Base-by-base conservation (phyloP, 805 yeast species). In the Kodamaea nitidulidarum region DNA sequence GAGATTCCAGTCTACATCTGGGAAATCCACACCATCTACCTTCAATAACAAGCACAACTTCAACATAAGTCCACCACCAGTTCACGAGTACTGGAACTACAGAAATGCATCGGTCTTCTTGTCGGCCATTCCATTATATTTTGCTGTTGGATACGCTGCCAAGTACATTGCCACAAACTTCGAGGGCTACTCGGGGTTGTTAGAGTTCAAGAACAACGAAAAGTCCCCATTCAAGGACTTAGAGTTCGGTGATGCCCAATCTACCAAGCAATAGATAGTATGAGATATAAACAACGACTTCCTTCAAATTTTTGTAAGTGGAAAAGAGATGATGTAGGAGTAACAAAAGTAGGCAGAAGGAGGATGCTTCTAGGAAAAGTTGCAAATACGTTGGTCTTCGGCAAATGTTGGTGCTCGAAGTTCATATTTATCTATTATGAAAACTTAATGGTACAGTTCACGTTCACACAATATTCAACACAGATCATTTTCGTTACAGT, bases 61-160 rank as follows among this genome's bases (percentile, higher is more conserved):
- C 55, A 60, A 68, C 54, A 60, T 57, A 43, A 55, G 55, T 41
- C 73, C 73, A 25, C 74, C 74, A 29, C 73, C 66, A 36, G 67
- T 65, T 36, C 74, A 68, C 47, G 63, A 60, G 45, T 68, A 68
- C 56, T 68, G 74, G 74, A 64, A 60, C 48, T 50, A 52, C 46
- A 58, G 65, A 42, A 67, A 67, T 51, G 54, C 62, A 33, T 50
- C 58, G 18, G 58, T 65, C 24, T 51, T 65, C 35, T 44, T 67
- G 33, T 70, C 67, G 22, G 63, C 65, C 38, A 54, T 65, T 29
- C 73, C 73, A 9, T 31, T 64, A 10, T 63, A 56, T 44, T 45
- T 66, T 32, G 56, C 55, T 17, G 63, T 58, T 7, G 67, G 65
- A 9, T 65, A 62, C 49, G 41, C 58, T 20, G 63, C 63, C 39